Evolutionary conservation across 1,139 yeast species (phyloP), one percentile per base, ranked within the genome.

Genomic region (Suhomyces wounanorum): DNA sequence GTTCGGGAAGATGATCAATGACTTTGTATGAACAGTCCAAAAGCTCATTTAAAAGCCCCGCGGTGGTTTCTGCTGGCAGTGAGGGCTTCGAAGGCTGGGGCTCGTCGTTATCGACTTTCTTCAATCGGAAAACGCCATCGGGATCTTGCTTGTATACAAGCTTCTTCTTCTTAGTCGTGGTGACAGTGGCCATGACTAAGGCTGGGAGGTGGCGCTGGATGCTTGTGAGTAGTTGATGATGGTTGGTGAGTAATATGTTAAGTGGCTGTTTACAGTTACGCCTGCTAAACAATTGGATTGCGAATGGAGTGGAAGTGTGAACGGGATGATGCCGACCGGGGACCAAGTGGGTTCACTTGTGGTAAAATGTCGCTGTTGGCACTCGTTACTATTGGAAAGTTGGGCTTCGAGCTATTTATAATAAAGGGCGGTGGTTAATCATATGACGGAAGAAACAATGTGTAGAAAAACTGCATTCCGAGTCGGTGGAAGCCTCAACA

Each of bases 71-170:
- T 7, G 40, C n/a, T 14, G 48, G 18, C 17, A 43, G 25, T 4
- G 47, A 3, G 9, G 18, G 13, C 26, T 30, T 17, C n/a, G 36
- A 16, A 11, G 55, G 63, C 17, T 23, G 49, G 21, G 51, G 49
- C 13, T 54, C 58, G 44, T 50, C 52, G 37, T 47, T 55, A 42
- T 54, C 58, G 3, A 66, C 63, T 52, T 67, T 70, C 52, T 72
- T 72, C 50, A 73, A 60, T n/a, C 78, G 61, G 52, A 72, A 74
- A 7, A 73, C 76, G 3, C 79, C 79, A 55, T 74, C 79, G 9
- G 75, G 68, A 52, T 70, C 77, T 55, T 72, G 77, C 52, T 69
- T 69, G 56, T 74, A 74, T 8, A 73, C 70, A 26, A 73, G 58
- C 52, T 70, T 72, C 55, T 68, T 70, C 55, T 55, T 50, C 48